phyloP scores from a whole-genome alignment of 176 grass and related monocot genomes.

The Lolium multiflorum region DNA sequence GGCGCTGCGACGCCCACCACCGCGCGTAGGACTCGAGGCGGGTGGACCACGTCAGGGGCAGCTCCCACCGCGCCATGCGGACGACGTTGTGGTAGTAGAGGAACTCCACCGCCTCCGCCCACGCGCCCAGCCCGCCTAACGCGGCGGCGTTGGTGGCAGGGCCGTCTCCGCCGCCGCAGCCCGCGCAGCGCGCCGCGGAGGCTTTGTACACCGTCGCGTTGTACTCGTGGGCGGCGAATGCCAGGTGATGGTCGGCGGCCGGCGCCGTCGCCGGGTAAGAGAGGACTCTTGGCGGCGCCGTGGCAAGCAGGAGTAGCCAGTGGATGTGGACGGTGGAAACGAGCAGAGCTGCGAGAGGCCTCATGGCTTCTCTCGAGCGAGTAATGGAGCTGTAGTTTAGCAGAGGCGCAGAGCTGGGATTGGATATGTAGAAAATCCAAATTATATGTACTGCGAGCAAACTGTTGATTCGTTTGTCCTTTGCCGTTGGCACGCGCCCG shows the following conservation, averaged over 20 bases:
- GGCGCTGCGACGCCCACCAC: constrained; percentile 65
- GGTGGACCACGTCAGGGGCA: constrained; percentile 64
- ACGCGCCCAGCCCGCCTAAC: neutral
- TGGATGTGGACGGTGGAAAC: neutral
- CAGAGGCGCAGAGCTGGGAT: neutral
- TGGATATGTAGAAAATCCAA: neutral
- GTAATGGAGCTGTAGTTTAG: neutral
- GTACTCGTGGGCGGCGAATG: neutral
- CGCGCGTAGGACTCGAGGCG: constrained; percentile 55
- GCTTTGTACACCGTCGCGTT: constrained; percentile 52
- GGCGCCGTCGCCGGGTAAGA: neutral
- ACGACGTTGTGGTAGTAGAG: constrained; percentile 71
- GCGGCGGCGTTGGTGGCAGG: neutral
- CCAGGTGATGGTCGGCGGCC: neutral
- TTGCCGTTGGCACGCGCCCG: constrained; percentile 1
- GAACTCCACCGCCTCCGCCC: constrained; percentile 63
- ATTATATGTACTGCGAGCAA: neutral
- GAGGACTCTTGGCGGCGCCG: neutral
- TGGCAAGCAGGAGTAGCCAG: neutral
- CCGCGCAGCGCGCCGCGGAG: constrained; percentile 46
- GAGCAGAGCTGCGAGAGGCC: constrained; percentile 14
- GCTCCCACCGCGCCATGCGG: constrained; percentile 58
- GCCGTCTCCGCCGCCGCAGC: constrained; percentile 26
- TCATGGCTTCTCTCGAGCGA: constrained; percentile 11
- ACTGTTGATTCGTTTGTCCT: neutral